These are phyloP conservation scores for Heteromeles arbutifolia DNA, from an alignment of 306 rosid genomes.

Conservation along the genomic window DNA sequence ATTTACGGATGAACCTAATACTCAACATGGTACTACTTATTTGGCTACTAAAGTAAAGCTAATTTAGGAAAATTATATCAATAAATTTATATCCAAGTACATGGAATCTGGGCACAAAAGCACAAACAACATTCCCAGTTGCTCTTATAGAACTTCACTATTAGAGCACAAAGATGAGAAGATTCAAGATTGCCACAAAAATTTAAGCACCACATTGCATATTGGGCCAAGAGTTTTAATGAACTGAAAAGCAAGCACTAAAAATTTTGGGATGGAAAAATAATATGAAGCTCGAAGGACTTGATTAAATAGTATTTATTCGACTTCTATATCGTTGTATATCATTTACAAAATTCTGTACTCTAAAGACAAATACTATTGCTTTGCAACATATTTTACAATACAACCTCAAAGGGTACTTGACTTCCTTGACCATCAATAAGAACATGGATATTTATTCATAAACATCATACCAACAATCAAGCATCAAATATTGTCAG, in stretches of 20 bases:
- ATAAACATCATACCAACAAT: neutral
- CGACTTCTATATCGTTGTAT: neutral
- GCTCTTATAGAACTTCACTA: neutral
- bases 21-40: neutral
- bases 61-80: neutral
- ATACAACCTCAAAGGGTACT: neutral
- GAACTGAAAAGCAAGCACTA: neutral
- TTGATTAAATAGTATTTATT: neutral
- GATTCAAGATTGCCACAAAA: neutral
- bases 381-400: neutral
- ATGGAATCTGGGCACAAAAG: neutral
- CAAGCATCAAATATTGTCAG: constrained; percentile 6
- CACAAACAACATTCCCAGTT: neutral
- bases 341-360: neutral
- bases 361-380: neutral
- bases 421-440: neutral
- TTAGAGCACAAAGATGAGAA: neutral
- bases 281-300: neutral
- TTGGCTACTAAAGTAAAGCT: neutral
- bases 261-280: neutral
- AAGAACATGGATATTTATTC: neutral
- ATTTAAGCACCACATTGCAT: neutral
- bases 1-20: neutral
- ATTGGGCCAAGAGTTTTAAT: neutral
- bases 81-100: neutral